Evolutionary conservation across 2,329 filamentous ascomycete species (phyloP).

Genomic region (Venturiaceae sp.): DNA sequence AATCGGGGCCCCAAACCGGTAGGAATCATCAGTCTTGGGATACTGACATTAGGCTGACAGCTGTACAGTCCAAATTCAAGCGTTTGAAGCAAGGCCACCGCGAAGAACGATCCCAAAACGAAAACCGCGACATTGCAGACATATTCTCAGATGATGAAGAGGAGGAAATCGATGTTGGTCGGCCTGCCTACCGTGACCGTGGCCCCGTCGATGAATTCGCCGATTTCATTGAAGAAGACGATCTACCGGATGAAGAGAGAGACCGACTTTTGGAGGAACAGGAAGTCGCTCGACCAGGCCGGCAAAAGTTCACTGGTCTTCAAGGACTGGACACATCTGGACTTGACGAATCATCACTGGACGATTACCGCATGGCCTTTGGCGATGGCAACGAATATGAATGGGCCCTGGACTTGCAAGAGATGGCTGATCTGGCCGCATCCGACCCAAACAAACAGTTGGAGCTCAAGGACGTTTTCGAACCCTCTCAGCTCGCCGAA

Average conservation of each 20-base stretch:
- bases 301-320: constrained; percentile 56
- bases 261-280: constrained; percentile 72
- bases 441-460: constrained; percentile 72
- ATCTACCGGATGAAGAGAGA: constrained; percentile 75
- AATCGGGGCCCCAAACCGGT: constrained; percentile 62
- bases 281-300: constrained; percentile 74
- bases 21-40: constrained; percentile 20
- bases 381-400: constrained; percentile 93
- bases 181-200: not conserved
- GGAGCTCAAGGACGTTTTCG: constrained; percentile 95
- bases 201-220: constrained; percentile 26
- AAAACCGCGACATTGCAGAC: constrained; percentile 69
- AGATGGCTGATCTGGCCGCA: constrained; percentile 69
- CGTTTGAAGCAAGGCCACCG: constrained; percentile 87
- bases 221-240: constrained; percentile 96
- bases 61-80: constrained; percentile 75
- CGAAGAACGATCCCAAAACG: constrained; percentile 52
- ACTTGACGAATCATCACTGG: constrained; percentile 82
- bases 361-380: constrained; percentile 94
- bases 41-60: constrained; percentile 2
- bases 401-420: constrained; percentile 85
- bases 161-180: constrained; percentile 38
- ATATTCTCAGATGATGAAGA: constrained; percentile 97
- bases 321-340: constrained; percentile 70
- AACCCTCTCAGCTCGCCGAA: constrained; percentile 88